Percentiles rank a stretch among this genome's conserved stretches.
Evolutionary conservation across 2,329 filamentous ascomycete genomes (phyloP).

Genomic region (Trichophyton verrucosum): DNA sequence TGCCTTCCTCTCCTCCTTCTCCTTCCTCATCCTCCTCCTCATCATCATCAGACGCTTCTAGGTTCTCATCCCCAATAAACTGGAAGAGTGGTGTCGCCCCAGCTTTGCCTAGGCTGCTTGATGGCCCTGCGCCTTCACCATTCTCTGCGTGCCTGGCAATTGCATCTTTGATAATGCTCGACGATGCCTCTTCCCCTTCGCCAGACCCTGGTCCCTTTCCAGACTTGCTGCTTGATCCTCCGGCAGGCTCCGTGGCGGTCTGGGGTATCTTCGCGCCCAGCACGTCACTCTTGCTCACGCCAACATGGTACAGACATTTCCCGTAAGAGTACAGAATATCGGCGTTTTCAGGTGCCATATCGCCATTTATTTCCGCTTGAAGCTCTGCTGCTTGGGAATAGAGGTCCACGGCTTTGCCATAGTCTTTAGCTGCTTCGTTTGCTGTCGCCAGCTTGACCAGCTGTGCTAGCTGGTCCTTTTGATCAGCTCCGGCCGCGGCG

Average conservation of each 20-base stretch:
- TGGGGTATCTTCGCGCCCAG: slow-evolving; percentile 65
- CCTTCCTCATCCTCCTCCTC: slow-evolving; percentile 47
- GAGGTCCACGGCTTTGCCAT: slow-evolving; percentile 69
- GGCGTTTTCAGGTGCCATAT: slow-evolving; percentile 79
- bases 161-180: slow-evolving; percentile 10
- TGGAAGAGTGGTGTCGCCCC: slow-evolving; percentile 56
- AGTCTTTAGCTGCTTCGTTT: slow-evolving; percentile 82
- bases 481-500: background rate
- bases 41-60: slow-evolving; percentile 62
- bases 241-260: slow-evolving; percentile 41
- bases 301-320: slow-evolving; percentile 84
- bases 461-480: slow-evolving; percentile 55
- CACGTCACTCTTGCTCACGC: slow-evolving; percentile 87
- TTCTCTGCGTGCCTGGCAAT: slow-evolving; percentile 7
- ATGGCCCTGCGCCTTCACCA: background rate
- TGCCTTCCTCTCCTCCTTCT: slow-evolving; percentile 34
- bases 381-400: slow-evolving; percentile 82
- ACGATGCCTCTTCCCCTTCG: background rate
- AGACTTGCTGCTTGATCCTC: background rate
- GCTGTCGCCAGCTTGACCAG: slow-evolving; percentile 69
- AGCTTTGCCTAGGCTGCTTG: slow-evolving; percentile 11
- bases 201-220: slow-evolving; percentile 26
- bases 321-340: slow-evolving; percentile 93
- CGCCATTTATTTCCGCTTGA: slow-evolving; percentile 83
- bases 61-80: slow-evolving; percentile 89